Base-by-base conservation (phyloP, 371 early-diverging fungal species). In the Mortierella sp. region DNA sequence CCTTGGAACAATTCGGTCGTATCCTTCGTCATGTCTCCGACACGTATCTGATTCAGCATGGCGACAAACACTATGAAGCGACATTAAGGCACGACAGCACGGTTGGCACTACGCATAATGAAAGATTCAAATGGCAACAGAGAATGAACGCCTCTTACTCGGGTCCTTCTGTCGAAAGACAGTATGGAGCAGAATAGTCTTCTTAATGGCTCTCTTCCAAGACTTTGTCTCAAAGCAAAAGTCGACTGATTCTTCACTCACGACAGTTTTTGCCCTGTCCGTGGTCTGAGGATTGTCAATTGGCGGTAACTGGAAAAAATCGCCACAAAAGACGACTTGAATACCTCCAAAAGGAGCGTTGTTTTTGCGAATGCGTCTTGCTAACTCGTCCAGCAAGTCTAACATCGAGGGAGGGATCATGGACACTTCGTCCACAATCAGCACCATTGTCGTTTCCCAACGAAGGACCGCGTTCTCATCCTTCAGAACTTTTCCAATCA, bases 211-310 rank as follows among this genome's bases (percentile, higher is more conserved):
- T 1, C 27, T 59, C 2, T 60, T 50, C 94, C 94, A 94, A 6
- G 83, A 73, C 6, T 71, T 23, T 1, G 89, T 72, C 76, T 94
- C 89, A 64, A 94, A 94, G 8, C 88, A 87, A 70, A 89, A 90
- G 56, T 56, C 80, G 11, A 81, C 56, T 2, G 64, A 56, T 3
- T 63, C 49, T 34, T 34, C 34, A 7, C 11, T 34, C 7, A 34
- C 11, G 5, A 11, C 11, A 34, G 5, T 11, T 34, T 11, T 11
- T 34, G 34, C 34, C 34, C 11, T 34, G 34, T 11, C 34, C 11
- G 34, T 34, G 11, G 34, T 11, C 5, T 7, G 5, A 15, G 73
- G 55, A 1, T 58, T 71, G 6, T 53, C 49, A 4, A 87, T 79
- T 1, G 88, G 88, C 6, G 87, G 89, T 6, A 90, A 63, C 64